Evolutionary conservation across 1,284 basidiomycete genomes (phyloP), one percentile per base, ranked within the genome.

Genomic region (Farysia itapuensis): DNA sequence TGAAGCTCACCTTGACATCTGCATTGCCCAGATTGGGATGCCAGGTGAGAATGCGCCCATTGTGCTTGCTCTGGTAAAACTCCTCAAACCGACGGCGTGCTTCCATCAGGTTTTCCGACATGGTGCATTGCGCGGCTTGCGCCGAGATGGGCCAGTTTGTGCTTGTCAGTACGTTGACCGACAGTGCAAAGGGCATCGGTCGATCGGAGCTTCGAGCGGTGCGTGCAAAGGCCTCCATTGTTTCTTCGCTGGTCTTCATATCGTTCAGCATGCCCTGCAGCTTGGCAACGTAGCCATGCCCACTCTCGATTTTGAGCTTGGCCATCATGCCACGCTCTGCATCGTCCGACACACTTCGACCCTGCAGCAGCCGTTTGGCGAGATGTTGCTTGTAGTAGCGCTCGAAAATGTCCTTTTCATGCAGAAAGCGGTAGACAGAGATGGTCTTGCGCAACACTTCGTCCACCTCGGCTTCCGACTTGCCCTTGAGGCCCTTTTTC

Each of bases 211-310:
- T 83, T 30, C 80, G 78, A 20, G 87, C 71, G 67, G 86, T 81
- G 18, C 80, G 80, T 41, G 82, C 82, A 77, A 91, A 98, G 4
- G 83, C 83, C 39, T 83, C 81, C 81, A 88, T 90, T 7, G 85
- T 86, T 45, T 99, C 95, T 20, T 81, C 80, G 15, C 90, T 94
- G 28, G 95, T 78, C 70, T 86, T 90, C 85, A 99, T 94, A 75
- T 99, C 95, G 67, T 93, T 85, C 82, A 99, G 94, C 95, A 99
- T 99, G 43, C 95, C 94, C 77, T 98, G 94, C 64, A 98, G 81
- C 77, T 95, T 95, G 78, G 96, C 91, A 1, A 95, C 97, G 76
- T 97, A 99, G 72, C 94, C 90, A 72, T 89, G 89, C 7, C 95
- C 95, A 70, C 89, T 90, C 78, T 98, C 93, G 29, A 97, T 83